Evolutionary conservation across 2,329 filamentous ascomycete species (phyloP).

Genomic region (Fusarium sp.): DNA sequence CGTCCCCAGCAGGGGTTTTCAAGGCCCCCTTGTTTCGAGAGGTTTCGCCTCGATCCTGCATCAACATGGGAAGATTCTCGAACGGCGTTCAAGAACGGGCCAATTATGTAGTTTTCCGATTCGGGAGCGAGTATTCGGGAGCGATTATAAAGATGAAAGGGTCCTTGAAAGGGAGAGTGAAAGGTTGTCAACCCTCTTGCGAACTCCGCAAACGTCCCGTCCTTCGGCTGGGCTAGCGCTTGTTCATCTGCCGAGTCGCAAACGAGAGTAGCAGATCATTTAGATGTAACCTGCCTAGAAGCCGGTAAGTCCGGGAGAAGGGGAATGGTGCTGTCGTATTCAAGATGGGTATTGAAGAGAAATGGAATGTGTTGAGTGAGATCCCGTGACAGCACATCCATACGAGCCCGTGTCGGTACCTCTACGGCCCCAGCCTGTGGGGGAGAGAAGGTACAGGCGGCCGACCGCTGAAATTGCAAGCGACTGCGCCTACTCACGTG

Average conservation of each 20-base stretch:
- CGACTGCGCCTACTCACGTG: conserved; percentile 21
- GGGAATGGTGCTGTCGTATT: conserved; percentile 1
- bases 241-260: conserved; percentile 8
- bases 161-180: background rate
- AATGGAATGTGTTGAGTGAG: conserved; percentile 7
- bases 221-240: background rate
- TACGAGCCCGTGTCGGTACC: background rate
- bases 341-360: conserved; percentile 3
- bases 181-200: background rate
- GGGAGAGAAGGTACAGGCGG: conserved; percentile 1
- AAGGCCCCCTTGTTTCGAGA: conserved; percentile 34
- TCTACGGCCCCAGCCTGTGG: background rate
- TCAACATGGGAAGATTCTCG: conserved; percentile 1
- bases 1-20: conserved; percentile 16
- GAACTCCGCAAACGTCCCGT: background rate
- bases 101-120: background rate
- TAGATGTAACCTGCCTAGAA: conserved; percentile 1
- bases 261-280: conserved; percentile 1
- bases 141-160: background rate
- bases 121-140: background rate
- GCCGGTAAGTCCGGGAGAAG: conserved; percentile 10
- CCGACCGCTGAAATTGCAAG: conserved; percentile 2
- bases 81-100: background rate
- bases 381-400: background rate
- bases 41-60: conserved; percentile 17